A percentile compares a stretch with the other conserved stretches of the same genome.
Evolutionary conservation across 768 basidiomycete genomes (phyloP).

Genomic region (Tricholomella constricta): DNA sequence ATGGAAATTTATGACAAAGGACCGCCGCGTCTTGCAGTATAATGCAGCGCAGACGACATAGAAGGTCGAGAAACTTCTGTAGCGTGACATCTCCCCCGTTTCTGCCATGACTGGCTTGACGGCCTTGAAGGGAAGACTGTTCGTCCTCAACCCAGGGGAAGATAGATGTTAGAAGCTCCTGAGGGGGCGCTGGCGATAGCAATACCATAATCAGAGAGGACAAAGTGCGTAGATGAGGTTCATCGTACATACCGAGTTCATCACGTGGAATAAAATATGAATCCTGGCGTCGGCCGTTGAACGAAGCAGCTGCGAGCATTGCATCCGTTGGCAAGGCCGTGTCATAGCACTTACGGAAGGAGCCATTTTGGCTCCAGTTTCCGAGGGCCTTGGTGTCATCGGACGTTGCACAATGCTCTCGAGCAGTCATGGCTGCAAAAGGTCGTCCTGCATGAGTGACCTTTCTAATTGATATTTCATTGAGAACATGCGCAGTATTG

Average conservation of each 20-base stretch:
- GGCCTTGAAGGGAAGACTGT: not conserved
- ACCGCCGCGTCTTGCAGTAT: constrained; percentile 17
- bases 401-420: constrained; percentile 21
- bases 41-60: constrained; percentile 17
- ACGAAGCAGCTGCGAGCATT: constrained; percentile 26
- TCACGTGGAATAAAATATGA: constrained; percentile 18
- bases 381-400: constrained; percentile 27
- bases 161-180: constrained; percentile 4
- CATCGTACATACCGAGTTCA: constrained; percentile 13
- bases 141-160: constrained; percentile 13
- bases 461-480: constrained; percentile 17
- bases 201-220: too few species aligned
- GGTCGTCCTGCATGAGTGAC: constrained; percentile 9
- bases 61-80: constrained; percentile 21
- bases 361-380: constrained; percentile 15
- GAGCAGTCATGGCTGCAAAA: constrained; percentile 23
- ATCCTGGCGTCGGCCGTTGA: constrained; percentile 24
- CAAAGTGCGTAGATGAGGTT: not conserved
- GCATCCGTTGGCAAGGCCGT: constrained; percentile 23
- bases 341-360: constrained; percentile 26
- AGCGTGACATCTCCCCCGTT: constrained; percentile 19
- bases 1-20: constrained; percentile 15
- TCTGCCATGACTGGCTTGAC: not conserved
- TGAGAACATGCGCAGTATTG: constrained; percentile 22
- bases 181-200: constrained; percentile 16